Base-by-base conservation (phyloP, 192 early-diverging fungal genomes). In the Phycomyces blakesleeanus region DNA sequence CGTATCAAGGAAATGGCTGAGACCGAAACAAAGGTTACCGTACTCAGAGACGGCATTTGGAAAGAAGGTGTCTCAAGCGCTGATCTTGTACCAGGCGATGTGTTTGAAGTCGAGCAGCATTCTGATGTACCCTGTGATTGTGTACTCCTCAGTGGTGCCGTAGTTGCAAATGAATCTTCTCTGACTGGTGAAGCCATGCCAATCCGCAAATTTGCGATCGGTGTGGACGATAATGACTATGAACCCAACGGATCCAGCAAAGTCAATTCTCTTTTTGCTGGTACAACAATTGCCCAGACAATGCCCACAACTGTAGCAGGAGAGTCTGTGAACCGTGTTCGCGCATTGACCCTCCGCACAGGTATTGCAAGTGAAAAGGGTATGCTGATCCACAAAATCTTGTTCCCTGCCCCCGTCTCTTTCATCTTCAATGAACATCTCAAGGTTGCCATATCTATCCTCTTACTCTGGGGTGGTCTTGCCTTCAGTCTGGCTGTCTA, bases 341-440 rank as follows among this genome's bases (percentile, higher is more conserved):
- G 73, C 29, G 84, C 82, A 41, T 64, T 90, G 5, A 83, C 85
- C 20, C 77, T 88, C 3, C 66, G 75, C 27, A 91, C 89, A 12
- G 86, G 89, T 51, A 84, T 86, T 12, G 52, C 67, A 7, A 92
- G 85, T 7, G 76, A 83, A 58, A 88, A 89, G 69, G 90, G 90
- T 24, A 63, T 66, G 55, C 76, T 92, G 57, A 82, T 92, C 58
- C 83, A 88, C 66, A 84, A 88, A 68, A 92, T 92, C 64, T 66
- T 92, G 55, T 90, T 81, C 78, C 90, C 87, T 6, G 73, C 73
- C 15, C 73, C 80, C 38, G 79, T 89, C 67, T 82, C 81, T 41
- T 92, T 92, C 69, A 82, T 90, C n/a, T 92, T 92, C 73, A 82
- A 84, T 59, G 90, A 91, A 77, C 89, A 91, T 59, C 77, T 91